phyloP scores from a whole-genome alignment of 1,284 basidiomycete genomes.

The Thelephora terrestris region DNA sequence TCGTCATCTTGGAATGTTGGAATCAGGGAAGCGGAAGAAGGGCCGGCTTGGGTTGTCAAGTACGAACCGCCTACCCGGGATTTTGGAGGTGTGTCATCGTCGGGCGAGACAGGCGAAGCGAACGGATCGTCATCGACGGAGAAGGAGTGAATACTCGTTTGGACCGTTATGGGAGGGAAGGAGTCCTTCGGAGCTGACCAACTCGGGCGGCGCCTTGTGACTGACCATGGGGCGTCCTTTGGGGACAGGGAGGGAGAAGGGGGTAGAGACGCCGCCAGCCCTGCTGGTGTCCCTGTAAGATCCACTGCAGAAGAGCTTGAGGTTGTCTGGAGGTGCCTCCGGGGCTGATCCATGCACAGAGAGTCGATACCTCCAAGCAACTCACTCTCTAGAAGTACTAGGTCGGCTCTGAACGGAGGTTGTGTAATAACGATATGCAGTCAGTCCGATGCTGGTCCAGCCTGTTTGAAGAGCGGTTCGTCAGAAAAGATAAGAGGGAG shows the following conservation, averaged over 20 bases:
- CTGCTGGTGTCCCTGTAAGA: constrained; percentile 35
- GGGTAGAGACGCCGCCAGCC: constrained; percentile 31
- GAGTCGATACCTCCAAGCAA: background rate
- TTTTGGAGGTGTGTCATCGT: constrained; percentile 15
- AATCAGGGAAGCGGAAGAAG: background rate
- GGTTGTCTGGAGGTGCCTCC: background rate
- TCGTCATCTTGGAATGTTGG: constrained; percentile 19
- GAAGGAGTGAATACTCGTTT: constrained; percentile 17
- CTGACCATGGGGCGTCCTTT: constrained; percentile 26
- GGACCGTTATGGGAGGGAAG: constrained; percentile 9
- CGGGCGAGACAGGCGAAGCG: constrained; percentile 20
- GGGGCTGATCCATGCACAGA: background rate
- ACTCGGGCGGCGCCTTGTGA: constrained; percentile 43
- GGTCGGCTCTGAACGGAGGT: background rate
- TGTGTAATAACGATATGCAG: background rate
- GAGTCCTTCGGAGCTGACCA: constrained; percentile 36
- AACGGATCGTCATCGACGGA: constrained; percentile 36
- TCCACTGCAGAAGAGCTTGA: constrained; percentile 46
- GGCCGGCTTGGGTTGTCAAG: constrained; percentile 26
- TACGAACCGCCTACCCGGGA: constrained; percentile 19
- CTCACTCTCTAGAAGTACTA: background rate
- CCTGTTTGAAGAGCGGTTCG: too few species aligned
- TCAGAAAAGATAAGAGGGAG: too few species aligned
- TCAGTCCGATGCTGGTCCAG: background rate
- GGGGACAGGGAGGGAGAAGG: constrained; percentile 41